These are phyloP conservation scores for Ophiocordyceps sinensis DNA, from an alignment of 2,329 filamentous ascomycete genomes.

Conservation along the genomic window DNA sequence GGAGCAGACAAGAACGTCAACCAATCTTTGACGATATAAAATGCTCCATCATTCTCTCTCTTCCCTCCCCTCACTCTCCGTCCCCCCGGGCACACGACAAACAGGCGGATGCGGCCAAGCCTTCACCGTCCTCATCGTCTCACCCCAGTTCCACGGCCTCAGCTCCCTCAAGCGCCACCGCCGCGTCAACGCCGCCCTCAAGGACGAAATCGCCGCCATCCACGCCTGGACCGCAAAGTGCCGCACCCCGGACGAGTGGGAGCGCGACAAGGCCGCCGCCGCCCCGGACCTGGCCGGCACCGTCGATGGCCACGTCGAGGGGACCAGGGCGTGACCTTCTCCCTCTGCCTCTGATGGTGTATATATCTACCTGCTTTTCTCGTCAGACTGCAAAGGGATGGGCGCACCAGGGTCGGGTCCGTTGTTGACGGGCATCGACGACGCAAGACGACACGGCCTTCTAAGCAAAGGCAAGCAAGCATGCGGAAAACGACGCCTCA, in stretches of 20 bases:
- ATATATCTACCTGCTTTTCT: no score
- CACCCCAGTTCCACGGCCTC: slow-evolving; percentile 54
- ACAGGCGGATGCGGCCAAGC: slow-evolving; percentile 47
- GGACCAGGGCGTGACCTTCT: slow-evolving; percentile 4
- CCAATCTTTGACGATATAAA: neutral
- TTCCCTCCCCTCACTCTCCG: neutral
- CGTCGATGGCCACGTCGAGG: slow-evolving; percentile 25
- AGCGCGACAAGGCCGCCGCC: slow-evolving; percentile 38
- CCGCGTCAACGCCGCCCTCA: slow-evolving; percentile 69
- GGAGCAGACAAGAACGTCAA: neutral
- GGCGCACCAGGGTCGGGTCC: no score
- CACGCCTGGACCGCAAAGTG: slow-evolving; percentile 95
- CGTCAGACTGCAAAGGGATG: no score
- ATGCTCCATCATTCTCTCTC: neutral
- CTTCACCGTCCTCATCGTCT: slow-evolving; percentile 46
- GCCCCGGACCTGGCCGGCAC: slow-evolving; percentile 29
- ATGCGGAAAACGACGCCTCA: no score
- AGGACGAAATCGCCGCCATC: slow-evolving; percentile 77
- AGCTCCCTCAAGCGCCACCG: slow-evolving; percentile 73
- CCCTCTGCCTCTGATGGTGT: neutral
- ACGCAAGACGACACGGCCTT: neutral
- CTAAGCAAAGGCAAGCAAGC: no score
- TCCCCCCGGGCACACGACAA: neutral
- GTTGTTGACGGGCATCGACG: neutral
- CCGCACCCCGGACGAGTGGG: slow-evolving; percentile 81